These are phyloP conservation scores for Davidsoniella eucalypti DNA, from an alignment of 2,329 filamentous ascomycete genomes.

Conservation along the genomic window DNA sequence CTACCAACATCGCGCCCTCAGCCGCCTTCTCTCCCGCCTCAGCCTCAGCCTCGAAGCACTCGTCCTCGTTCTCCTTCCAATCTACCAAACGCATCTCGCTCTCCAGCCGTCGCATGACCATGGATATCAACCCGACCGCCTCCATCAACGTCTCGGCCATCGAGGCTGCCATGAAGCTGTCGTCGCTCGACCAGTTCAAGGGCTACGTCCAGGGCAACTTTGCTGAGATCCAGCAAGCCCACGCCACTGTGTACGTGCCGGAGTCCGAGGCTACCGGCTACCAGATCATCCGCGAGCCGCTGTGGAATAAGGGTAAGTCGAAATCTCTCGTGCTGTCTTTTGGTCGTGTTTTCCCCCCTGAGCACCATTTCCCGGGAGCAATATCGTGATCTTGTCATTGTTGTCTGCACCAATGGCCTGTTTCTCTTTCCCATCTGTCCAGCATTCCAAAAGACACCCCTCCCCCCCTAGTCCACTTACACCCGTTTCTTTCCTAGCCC, in stretches of 20 bases:
- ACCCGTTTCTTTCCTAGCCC: conserved; percentile 12
- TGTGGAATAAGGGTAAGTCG: conserved; percentile 48
- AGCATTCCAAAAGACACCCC: conserved; percentile 1
- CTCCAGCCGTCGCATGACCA: conserved; percentile 32
- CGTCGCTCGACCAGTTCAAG: conserved; percentile 41
- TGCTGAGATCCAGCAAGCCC: conserved; percentile 36
- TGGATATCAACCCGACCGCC: conserved; percentile 36
- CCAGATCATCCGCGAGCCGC: conserved; percentile 43
- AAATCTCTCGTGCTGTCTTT: conserved; percentile 2
- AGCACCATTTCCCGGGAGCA: conserved; percentile 7
- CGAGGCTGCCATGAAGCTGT: conserved; percentile 43
- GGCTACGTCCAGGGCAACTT: conserved; percentile 43
- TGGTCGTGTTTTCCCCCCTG: neutral
- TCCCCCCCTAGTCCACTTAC: conserved; percentile 1
- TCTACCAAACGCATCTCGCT: conserved; percentile 31
- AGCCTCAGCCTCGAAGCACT: conserved; percentile 30
- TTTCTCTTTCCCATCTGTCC: conserved; percentile 4
- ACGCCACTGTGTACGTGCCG: conserved; percentile 35
- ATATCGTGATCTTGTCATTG: conserved; percentile 10
- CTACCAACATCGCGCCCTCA: neutral
- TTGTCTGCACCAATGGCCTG: neutral
- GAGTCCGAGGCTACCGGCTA: conserved; percentile 38
- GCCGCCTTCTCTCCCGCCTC: conserved; percentile 20
- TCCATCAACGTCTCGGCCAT: conserved; percentile 39
- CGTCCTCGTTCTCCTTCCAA: conserved; percentile 17